A percentile compares a stretch with the other conserved stretches of the same genome.
phyloP scores from a whole-genome alignment of 2,329 filamentous ascomycete genomes.

The Nigrospora oryzae region DNA sequence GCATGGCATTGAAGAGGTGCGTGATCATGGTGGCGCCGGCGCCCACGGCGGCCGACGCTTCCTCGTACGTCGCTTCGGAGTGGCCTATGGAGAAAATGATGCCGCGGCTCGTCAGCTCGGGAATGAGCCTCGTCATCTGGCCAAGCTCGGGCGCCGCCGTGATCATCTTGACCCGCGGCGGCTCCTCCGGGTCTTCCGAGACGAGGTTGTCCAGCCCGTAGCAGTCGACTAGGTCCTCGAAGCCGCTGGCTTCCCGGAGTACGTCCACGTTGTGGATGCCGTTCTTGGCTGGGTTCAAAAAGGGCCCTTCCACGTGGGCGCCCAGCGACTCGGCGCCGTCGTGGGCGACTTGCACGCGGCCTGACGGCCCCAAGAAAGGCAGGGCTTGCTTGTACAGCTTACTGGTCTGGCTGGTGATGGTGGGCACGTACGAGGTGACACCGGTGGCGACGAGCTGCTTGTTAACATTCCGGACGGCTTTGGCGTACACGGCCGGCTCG shows the following conservation, averaged over 20 bases:
- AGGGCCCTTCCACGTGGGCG: slow-evolving; percentile 86
- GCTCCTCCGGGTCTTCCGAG: slow-evolving; percentile 22
- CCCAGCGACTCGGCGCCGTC: slow-evolving; percentile 82
- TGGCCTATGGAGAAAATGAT: slow-evolving; percentile 80
- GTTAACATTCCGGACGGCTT: slow-evolving; percentile 66
- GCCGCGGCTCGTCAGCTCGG: slow-evolving; percentile 51
- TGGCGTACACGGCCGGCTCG: slow-evolving; percentile 58
- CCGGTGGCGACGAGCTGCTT: slow-evolving; percentile 65
- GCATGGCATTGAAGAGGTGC: slow-evolving; percentile 92
- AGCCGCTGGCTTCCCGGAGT: slow-evolving; percentile 53
- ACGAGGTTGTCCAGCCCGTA: slow-evolving; percentile 66
- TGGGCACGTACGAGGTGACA: slow-evolving; percentile 82
- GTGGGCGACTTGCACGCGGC: slow-evolving; percentile 44
- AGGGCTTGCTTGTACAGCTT: slow-evolving; percentile 77
- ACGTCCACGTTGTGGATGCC: slow-evolving; percentile 75
- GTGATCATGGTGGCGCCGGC: slow-evolving; percentile 83
- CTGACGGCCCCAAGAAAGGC: slow-evolving; percentile 69
- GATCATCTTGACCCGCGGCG: slow-evolving; percentile 61
- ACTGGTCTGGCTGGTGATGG: slow-evolving; percentile 71
- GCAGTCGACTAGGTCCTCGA: slow-evolving; percentile 59
- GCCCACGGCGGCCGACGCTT: slow-evolving; percentile 63
- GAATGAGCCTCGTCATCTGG: slow-evolving; percentile 60
- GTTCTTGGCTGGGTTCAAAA: slow-evolving; percentile 74
- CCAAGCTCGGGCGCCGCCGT: slow-evolving; percentile 80
- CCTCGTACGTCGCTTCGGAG: slow-evolving; percentile 79